Base-by-base conservation (phyloP, 305 asterid species). In the Fraxinus paxiana region DNA sequence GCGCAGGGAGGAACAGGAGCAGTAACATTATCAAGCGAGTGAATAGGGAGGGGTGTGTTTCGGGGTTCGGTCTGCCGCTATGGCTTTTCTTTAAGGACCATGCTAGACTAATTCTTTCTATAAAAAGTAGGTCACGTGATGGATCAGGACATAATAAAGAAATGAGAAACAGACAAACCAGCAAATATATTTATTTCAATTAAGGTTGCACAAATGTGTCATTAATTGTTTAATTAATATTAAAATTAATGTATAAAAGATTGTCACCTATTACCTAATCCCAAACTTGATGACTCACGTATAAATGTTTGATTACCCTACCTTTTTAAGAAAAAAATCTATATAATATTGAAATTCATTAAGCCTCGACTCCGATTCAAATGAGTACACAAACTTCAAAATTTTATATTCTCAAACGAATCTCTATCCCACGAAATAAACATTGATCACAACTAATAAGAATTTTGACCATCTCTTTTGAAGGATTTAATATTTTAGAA, bases 31-130 rank as follows among this genome's bases (percentile, higher is more conserved):
- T 85, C 82, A 67, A 51, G 54, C 28, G 18, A 76, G 56, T 41
- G 37, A 74, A 74, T 73, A 22, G 76, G 1, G 51, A 46, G 56
- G 82, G 38, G 33, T 80, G 83, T 71, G 75, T 84, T 84, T 86
- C 73, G 88, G 79, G 88, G 82, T 86, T 83, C 72, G 88, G 88
- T 80, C 83, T 83, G 86, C 86, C 76, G 88, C 88, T 81, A 84
- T 82, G 83, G 83, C 83, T 26, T 26, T 26, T 26, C 28, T 26
- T 0, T 26, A 26, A 26, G 28, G 28, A 26, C 28, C 30, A 28
- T 28, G 30, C 30, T 28, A 28, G 30, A 28, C 30, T 28, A 28
- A 28, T 28, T 28, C 80, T 78, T 82, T 85, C 73, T 80, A 77
- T 79, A 10, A 82, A 76, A 76, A 85, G 84, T 76, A 38, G 76